Evolutionary conservation across 805 yeast genomes (phyloP).

Genomic region (Candida ipomoeae): DNA sequence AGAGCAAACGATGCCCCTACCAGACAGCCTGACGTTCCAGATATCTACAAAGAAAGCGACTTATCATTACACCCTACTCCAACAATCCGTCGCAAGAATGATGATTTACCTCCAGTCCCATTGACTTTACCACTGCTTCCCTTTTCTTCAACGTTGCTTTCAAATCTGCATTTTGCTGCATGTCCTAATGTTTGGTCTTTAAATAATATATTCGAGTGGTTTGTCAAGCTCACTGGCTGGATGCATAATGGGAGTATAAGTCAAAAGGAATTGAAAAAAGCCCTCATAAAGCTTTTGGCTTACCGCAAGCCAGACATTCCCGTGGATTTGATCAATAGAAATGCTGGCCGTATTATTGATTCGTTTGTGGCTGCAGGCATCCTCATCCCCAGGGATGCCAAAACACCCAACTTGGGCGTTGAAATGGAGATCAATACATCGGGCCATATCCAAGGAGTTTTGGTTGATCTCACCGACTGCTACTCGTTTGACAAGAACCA

Average conservation of each 20-base stretch:
- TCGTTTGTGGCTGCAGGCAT: constrained; percentile 42
- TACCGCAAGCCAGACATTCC: constrained; percentile 48
- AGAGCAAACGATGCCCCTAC: constrained; percentile 7
- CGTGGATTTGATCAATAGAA: constrained; percentile 46
- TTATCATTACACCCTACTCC: background rate
- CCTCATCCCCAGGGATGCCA: background rate
- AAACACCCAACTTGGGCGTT: background rate
- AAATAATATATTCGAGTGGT: constrained; percentile 52
- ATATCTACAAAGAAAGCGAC: background rate
- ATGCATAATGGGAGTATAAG: constrained; percentile 48
- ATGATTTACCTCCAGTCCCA: constrained; percentile 41
- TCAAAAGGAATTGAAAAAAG: constrained; percentile 48
- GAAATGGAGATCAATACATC: constrained; percentile 6
- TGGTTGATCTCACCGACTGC: constrained; percentile 44
- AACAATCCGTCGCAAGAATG: constrained; percentile 14
- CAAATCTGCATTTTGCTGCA: constrained; percentile 44
- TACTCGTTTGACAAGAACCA: constrained; percentile 32
- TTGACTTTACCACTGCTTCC: constrained; percentile 53
- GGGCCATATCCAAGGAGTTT: constrained; percentile 34
- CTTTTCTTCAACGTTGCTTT: constrained; percentile 47
- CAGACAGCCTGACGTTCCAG: background rate
- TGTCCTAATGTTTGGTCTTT: constrained; percentile 47
- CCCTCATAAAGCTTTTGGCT: constrained; percentile 48
- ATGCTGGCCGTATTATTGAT: constrained; percentile 46
- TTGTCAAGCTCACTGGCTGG: constrained; percentile 49